Evolutionary conservation across 257 asterid genomes (phyloP), one percentile per base, ranked within the genome.

Genomic region (Fraxinus pennsylvanica): DNA sequence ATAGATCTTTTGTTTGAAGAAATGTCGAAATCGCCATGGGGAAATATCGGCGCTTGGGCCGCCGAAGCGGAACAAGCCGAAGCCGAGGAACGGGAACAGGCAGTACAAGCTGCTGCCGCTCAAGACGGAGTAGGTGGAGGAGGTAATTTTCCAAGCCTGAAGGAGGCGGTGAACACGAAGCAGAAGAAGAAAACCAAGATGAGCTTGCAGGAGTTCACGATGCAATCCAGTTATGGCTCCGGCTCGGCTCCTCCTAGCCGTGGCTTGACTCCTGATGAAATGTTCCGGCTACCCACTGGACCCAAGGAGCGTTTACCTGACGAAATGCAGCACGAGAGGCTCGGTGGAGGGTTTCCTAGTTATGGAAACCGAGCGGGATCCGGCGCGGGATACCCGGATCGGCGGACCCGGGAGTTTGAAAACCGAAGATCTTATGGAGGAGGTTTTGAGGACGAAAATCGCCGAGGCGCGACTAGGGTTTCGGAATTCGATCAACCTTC

Each of bases 11-110:
- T 74, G 68, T 73, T 66, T 5, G 38, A 69, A 63, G 80, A 83
- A 82, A 89, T 93, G 97, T 90, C 96, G 87, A 93, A 93, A 87
- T 91, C 97, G 77, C 91, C 99, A 61, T 96, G 97, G 99, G 94
- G 94, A 38, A 90, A 86, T 38, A 77, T 96, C 87, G 98, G 98
- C 81, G 91, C 89, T 13, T 93, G 99, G 98, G 99, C 99, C 17
- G 97, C 93, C 72, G 98, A 93, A 39, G 86, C 98, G 76, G 99
- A 96, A 83, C 92, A 91, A 45, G 99, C 87, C 25, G 99, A 93
- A 78, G 93, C 89, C 45, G 99, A 90, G 83, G 92, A 91, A 81
- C 82, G 83, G 17, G 97, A 89, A 71, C 89, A 87, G 36, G 96
- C 91, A 57, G 92, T 77, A 81, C 82, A 75, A 65, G 87, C 88